Base-by-base conservation (phyloP, 441 rosid species). In the Omphalea diandra region DNA sequence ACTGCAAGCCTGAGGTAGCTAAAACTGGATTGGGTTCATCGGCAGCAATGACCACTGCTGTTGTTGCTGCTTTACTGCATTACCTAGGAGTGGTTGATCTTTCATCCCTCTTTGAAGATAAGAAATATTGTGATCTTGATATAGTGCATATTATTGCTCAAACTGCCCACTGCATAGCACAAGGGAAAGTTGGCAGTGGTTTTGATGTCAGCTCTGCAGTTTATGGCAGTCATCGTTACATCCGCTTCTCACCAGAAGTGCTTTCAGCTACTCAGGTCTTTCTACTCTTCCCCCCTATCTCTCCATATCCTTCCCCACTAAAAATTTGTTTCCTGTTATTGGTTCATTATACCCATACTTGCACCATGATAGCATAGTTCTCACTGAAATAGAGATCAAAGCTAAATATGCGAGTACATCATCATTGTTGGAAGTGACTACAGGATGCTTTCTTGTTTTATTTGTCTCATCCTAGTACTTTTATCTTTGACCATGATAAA, bases 11-110 rank as follows among this genome's bases (percentile, higher is more conserved):
- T 66, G 99, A 96, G 84, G 97, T 96, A 75, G 98, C 99, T 57
- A 93, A 95, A 83, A 96, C 99, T 75, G 99, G 99, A 52, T 80
- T 96, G 76, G 99, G 99, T 69, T 96, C 99, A 63, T 95, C 98
- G 58, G 99, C 99, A 71, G 98, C 99, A 58, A 93, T 93, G 99
- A 93, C 98, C 50, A 84, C 97, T 67, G 99, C 99, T 36, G 94
- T 88, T 20, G 94, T 88, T 73, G 93, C 98, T 81, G 89, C 97
- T 68, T 80, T 96, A 66, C 94, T 96, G 69, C 96, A 93, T 75
- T 91, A 96, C 81, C 85, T 96, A 66, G 91, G 97, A 74, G 88
- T 83, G 64, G 89, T 91, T 75, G 80, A 91, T 82, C 90, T 95
- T 72, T 82, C 90, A 50, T 73, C 83, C 29, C 63, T 78, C 27